Percentiles rank a stretch among this genome's conserved stretches.
Conservation (phyloP, 805 yeast species). For the Scheffersomyces amazonensis region DNA sequence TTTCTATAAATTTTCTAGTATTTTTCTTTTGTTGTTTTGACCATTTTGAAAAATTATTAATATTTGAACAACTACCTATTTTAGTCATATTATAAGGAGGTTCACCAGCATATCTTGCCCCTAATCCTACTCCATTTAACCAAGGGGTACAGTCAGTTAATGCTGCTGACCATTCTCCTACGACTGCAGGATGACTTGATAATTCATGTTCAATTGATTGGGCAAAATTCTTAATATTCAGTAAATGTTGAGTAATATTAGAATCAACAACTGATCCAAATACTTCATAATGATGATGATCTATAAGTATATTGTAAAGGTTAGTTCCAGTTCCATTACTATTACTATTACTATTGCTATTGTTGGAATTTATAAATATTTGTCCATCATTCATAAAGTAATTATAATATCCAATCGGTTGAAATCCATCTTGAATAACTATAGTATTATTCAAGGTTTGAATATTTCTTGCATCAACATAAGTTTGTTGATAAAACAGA, state of each 20-base stretch:
- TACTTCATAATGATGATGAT: slow-evolving; percentile 41
- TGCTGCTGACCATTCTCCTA: slow-evolving; percentile 73
- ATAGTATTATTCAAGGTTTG: slow-evolving; percentile 39
- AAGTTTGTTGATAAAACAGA: slow-evolving; percentile 26
- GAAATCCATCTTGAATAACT: slow-evolving; percentile 67
- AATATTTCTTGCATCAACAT: slow-evolving; percentile 27
- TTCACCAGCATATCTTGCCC: slow-evolving; percentile 58
- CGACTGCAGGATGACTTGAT: slow-evolving; percentile 47
- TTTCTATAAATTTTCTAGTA: slow-evolving; percentile 56
- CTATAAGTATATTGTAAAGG: slow-evolving; percentile 34
- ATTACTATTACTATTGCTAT: slow-evolving; percentile 5
- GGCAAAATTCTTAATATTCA: slow-evolving; percentile 28
- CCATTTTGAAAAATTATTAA: slow-evolving; percentile 41
- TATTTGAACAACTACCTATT: slow-evolving; percentile 43
- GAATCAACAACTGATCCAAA: slow-evolving; percentile 24
- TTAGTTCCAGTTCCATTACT: slow-evolving; percentile 9
- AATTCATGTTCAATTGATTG: slow-evolving; percentile 32
- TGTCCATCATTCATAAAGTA: slow-evolving; percentile 23
- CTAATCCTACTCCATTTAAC: slow-evolving; percentile 67
- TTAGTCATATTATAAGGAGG: slow-evolving; percentile 24
- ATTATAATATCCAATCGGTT: slow-evolving; percentile 55
- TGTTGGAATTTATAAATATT: slow-evolving; percentile 6
- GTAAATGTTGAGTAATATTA: slow-evolving; percentile 28
- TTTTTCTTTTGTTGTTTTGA: slow-evolving; percentile 35
- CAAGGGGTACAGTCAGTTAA: slow-evolving; percentile 68